Evolutionary conservation across 441 rosid genomes (phyloP), one percentile per base, ranked within the genome.

Genomic region (Mallotus japonicus): DNA sequence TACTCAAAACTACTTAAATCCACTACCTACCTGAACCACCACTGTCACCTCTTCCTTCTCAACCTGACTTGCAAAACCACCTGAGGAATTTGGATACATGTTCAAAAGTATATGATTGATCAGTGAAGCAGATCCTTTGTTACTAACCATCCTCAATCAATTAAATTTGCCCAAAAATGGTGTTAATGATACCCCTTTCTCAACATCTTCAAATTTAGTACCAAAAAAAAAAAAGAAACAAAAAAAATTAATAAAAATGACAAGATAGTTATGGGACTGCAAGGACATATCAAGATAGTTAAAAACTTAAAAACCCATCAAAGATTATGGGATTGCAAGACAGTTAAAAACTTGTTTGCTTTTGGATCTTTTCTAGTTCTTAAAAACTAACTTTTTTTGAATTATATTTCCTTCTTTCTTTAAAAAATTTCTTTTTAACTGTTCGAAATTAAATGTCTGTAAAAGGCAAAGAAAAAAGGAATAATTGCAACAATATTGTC

Each of bases 141-240:
- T 85, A 73, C 80, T 72, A 65, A 79, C 76, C 80, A 79, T 82
- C 82, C 77, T 87, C 28, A 82, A 65, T 65, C 85, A 83, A 73
- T 74, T 81, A 78, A 84, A 85, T 79, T 82, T 84, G 34, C 89
- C 85, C 76, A 86, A 81, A 75, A 91, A 83, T 40, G 88, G 78
- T 19, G 87, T 70, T 69, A 85, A 77, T 53, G 76, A 79, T 63
- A 80, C 60, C 75, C 92, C 89, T 75, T 69, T 83, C 75, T 84
- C 88, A 62, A 68, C 79, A 76, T 75, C 88, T 89, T 68, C 88
- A 74, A 53, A 75, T 78, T 71, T 34, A 64, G 73, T 64, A 70
- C 73, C 78, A 71, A 67, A 17, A 71, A 81, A 71, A 51, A 70
- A n/a, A n/a, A n/a, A n/a, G n/a, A n/a, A n/a, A n/a, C n/a, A n/a